Percentiles rank a stretch among this genome's conserved stretches.
phyloP scores from a whole-genome alignment of 2,329 filamentous ascomycete species.

The Neonectria magnoliae region DNA sequence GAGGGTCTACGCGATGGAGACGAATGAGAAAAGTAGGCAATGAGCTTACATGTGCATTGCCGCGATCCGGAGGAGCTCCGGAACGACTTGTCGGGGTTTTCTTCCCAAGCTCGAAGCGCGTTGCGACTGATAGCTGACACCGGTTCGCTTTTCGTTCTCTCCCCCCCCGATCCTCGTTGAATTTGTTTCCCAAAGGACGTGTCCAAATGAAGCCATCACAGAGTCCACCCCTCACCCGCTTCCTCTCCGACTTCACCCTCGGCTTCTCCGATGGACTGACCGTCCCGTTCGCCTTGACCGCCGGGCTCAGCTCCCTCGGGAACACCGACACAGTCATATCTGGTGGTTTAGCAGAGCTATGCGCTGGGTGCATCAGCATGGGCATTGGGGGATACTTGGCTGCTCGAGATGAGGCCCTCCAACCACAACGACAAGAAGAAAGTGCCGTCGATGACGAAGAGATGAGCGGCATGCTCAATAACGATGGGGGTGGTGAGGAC shows the following conservation, averaged over 20 bases:
- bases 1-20: neutral
- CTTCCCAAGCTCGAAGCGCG: neutral
- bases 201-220: slow-evolving; percentile 34
- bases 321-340: slow-evolving; percentile 71
- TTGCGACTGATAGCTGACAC: neutral
- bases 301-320: slow-evolving; percentile 71
- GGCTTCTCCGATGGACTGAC: slow-evolving; percentile 80
- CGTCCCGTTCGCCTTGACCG: slow-evolving; percentile 78
- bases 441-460: slow-evolving; percentile 28
- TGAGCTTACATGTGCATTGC: neutral
- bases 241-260: slow-evolving; percentile 74
- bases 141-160: neutral
- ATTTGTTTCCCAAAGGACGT: neutral
- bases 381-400: slow-evolving; percentile 76
- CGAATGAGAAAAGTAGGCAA: neutral
- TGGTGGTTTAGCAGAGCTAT: slow-evolving; percentile 75
- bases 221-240: slow-evolving; percentile 48
- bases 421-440: neutral
- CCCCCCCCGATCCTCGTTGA: neutral
- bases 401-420: slow-evolving; percentile 53
- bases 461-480: slow-evolving; percentile 40
- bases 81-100: neutral
- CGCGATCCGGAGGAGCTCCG: neutral
- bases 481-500: slow-evolving; percentile 30
- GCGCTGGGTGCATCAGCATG: slow-evolving; percentile 78